Conservation (phyloP, 2,329 filamentous ascomycete genomes). For the Talaromyces sp. region DNA sequence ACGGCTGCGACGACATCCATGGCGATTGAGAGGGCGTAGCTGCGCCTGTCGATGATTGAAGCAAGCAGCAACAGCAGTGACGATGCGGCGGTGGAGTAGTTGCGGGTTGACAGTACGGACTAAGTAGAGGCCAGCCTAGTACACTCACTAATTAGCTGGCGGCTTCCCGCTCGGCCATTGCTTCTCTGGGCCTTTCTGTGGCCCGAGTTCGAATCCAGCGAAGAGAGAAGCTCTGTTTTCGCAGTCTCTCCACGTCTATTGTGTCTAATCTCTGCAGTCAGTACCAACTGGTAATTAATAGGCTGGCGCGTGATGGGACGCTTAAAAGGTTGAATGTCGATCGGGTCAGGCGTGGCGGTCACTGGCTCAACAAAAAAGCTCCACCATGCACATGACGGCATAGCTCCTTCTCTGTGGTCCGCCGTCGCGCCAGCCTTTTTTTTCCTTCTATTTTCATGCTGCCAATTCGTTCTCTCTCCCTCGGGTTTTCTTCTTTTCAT, state of each 20-base stretch:
- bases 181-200: neutral
- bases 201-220: neutral
- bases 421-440: neutral
- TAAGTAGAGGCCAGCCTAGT: neutral
- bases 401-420: neutral
- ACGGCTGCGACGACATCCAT: conserved; percentile 96
- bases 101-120: neutral
- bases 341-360: conserved; percentile 8
- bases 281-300: neutral
- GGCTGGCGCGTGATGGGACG: neutral
- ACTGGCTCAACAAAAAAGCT: conserved; percentile 10
- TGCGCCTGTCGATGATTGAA: neutral
- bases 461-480: neutral
- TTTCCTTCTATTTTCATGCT: neutral
- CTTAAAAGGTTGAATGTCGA: neutral
- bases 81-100: neutral
- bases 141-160: neutral
- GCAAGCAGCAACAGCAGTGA: neutral
- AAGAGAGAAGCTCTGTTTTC: neutral
- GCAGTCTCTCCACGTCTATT: neutral
- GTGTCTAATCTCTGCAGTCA: neutral
- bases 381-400: conserved; percentile 11
- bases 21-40: conserved; percentile 21
- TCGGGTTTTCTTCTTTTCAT: neutral
- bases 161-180: neutral